Base-by-base conservation (phyloP, 2,329 filamentous ascomycete genomes). In the Ilyonectria sp. region DNA sequence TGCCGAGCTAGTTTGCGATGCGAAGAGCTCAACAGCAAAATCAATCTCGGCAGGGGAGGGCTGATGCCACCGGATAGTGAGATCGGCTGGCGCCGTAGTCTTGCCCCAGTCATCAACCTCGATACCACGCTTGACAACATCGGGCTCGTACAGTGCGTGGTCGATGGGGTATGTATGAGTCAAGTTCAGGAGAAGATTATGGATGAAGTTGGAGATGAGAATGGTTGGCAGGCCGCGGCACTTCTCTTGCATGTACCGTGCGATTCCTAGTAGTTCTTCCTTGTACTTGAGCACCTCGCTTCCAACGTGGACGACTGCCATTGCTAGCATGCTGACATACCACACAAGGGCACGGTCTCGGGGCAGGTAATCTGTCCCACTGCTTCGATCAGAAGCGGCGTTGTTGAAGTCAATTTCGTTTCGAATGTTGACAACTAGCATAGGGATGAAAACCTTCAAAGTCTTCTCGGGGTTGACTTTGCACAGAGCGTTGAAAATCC, bases 321-420 rank as follows among this genome's bases (percentile, higher is more conserved):
- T 99, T 78, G 95, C 97, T 6, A 99, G 88, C 86, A 99, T 94
- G 81, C 94, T 97, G 67, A 98, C 90, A 77, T 98, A 94, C 97
- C 97, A 99, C 1, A 99, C 95, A 17, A 99, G 85, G 4, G 94
- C 96, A 61, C 96, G 89, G 79, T 99, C 96, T 72, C 96, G 90
- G 9, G 96, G 96, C 19, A 99, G 86, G 49, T 98, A 94, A 80
- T 99, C 96, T 1, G 93, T 93, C 21, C 96, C 96, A 62, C 94
- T 97, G 63, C 94, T 98, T 74, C 96, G 90, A 64, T 97, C 97
- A 2, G 95, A 98, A 2, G 95, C 97, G 21, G 96, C 96, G 56
- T 95, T 94, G 78, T 98, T 99, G 80, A 95, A 94, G 76, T 97
- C 95, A 72, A 99, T 99, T 80, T 99, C 96, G 68, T 94, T 97